These are phyloP conservation scores for Pilobolus umbonatus DNA, from an alignment of 192 early-diverging fungal genomes.

Conservation along the genomic window DNA sequence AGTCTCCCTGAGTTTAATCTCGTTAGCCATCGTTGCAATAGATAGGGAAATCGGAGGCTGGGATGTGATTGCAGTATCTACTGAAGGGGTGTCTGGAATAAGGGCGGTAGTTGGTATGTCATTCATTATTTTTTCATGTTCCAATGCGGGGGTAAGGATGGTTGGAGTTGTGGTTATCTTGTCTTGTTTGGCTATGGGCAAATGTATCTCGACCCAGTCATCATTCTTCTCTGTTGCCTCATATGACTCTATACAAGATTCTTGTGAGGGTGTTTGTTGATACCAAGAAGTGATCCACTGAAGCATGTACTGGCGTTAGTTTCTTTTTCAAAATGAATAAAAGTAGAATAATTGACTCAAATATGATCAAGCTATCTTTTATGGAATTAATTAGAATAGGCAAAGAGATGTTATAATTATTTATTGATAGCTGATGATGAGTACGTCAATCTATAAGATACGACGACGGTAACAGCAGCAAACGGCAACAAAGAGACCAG, in stretches of 20 bases:
- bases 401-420: neutral
- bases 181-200: neutral
- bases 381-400: no score
- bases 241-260: slow-evolving; percentile 9
- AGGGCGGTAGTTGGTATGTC: no score
- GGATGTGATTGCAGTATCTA: neutral
- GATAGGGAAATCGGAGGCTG: no score
- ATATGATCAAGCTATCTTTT: neutral
- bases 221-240: slow-evolving; percentile 6
- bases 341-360: neutral
- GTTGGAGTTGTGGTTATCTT: neutral
- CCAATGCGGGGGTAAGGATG: no score
- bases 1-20: no score
- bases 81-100: neutral
- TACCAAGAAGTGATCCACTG: slow-evolving; percentile 15
- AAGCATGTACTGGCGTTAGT: slow-evolving; percentile 8
- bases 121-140: no score
- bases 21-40: no score
- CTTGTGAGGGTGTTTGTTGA: neutral
- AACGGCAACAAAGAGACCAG: slow-evolving; percentile 10
- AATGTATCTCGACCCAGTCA: slow-evolving; percentile 13
- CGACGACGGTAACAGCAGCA: neutral
- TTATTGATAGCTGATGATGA: slow-evolving; percentile 1
- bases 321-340: slow-evolving; percentile 15
- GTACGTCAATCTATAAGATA: slow-evolving; percentile 1